Conservation (phyloP, 768 basidiomycete genomes). For the Clitopilus hobsonii region DNA sequence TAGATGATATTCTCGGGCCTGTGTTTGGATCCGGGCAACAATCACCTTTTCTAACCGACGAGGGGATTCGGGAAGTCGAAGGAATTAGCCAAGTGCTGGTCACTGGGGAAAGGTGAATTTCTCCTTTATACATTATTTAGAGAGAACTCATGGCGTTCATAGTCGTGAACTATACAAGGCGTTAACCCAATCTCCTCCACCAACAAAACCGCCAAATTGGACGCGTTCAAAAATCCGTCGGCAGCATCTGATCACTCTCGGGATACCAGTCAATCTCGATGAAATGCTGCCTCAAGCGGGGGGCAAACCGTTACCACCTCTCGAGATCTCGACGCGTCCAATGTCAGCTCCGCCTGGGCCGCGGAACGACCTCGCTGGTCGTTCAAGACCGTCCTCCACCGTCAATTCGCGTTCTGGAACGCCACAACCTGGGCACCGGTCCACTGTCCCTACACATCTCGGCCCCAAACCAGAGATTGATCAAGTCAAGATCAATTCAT, state of each 20-base stretch:
- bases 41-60: conserved; percentile 54
- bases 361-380: conserved; percentile 29
- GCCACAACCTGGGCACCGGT: conserved; percentile 35
- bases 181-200: conserved; percentile 66
- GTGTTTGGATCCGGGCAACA: conserved; percentile 36
- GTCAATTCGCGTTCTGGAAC: conserved; percentile 50
- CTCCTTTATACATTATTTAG: conserved; percentile 3
- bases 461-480: conserved; percentile 80
- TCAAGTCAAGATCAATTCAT: conserved; percentile 52
- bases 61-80: conserved; percentile 73
- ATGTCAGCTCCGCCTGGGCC: conserved; percentile 74
- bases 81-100: conserved; percentile 78
- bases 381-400: conserved; percentile 22
- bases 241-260: conserved; percentile 86
- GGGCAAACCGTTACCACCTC: conserved; percentile 65
- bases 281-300: conserved; percentile 74
- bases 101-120: conserved; percentile 64
- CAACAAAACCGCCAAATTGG: conserved; percentile 88
- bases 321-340: conserved; percentile 81
- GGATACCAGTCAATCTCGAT: conserved; percentile 92
- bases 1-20: conserved; percentile 62
- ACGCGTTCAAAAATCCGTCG: conserved; percentile 86
- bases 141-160: conserved; percentile 10
- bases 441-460: conserved; percentile 37
- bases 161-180: conserved; percentile 79